Conservation (phyloP, 768 basidiomycete species). For the Collybiopsis confluens region DNA sequence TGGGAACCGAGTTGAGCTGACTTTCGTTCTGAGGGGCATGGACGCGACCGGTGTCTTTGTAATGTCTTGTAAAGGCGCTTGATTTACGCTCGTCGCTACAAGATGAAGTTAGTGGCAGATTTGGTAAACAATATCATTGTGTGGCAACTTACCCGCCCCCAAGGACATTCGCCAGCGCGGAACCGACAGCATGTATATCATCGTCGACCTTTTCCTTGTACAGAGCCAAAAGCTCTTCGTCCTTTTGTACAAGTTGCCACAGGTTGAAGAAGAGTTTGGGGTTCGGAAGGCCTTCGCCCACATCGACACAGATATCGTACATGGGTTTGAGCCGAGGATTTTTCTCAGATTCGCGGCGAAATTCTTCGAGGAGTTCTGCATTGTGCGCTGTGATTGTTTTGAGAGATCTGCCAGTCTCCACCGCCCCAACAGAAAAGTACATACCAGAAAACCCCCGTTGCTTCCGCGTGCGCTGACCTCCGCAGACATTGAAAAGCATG, state of each 20-base stretch:
- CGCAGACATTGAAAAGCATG: too few species aligned
- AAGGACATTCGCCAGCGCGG: neutral
- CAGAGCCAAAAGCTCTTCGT: neutral
- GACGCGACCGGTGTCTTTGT: neutral
- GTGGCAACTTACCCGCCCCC: neutral
- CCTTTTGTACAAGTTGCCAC: neutral
- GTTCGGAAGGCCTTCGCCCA: neutral
- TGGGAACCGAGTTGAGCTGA: neutral
- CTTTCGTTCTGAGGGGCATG: neutral
- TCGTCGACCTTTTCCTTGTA: neutral
- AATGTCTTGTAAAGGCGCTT: neutral
- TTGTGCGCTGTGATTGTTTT: neutral
- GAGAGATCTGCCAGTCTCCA: too few species aligned
- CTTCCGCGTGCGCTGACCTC: too few species aligned
- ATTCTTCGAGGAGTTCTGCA: neutral
- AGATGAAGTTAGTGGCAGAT: neutral
- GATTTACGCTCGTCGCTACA: too few species aligned
- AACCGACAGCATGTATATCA: neutral
- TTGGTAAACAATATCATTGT: neutral
- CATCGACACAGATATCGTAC: neutral
- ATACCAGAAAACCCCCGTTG: too few species aligned
- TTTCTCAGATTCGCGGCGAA: neutral
- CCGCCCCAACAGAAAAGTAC: too few species aligned
- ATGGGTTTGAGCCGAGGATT: neutral
- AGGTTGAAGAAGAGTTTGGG: neutral